Percentiles rank a stretch among this genome's conserved stretches.
These are phyloP conservation scores for Crithidia brevicula DNA, from an alignment of 208 protist species.

Conservation along the genomic window DNA sequence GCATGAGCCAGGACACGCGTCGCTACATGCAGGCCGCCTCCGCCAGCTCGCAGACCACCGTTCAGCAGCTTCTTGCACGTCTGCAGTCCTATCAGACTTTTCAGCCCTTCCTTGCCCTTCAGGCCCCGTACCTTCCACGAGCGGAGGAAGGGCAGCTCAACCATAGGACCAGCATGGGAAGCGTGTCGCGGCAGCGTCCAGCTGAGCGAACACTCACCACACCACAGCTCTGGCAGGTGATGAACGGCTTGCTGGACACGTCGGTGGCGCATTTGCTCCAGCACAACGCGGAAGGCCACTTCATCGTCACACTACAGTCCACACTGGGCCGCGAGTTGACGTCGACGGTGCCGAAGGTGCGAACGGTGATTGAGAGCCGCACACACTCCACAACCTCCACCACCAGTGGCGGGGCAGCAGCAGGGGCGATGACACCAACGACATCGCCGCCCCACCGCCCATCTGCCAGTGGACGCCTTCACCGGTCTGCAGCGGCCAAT, in stretches of 20 bases:
- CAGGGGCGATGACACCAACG: not conserved
- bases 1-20: conserved; percentile 33
- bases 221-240: conserved; percentile 41
- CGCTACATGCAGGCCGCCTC: conserved; percentile 43
- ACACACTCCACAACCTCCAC: not conserved
- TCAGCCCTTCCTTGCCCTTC: conserved; percentile 48
- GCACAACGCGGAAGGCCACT: conserved; percentile 51
- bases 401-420: not conserved
- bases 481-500: not conserved
- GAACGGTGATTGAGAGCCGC: conserved; percentile 29
- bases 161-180: not conserved
- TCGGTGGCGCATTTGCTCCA: conserved; percentile 38
- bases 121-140: conserved; percentile 13
- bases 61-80: conserved; percentile 52
- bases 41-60: conserved; percentile 30
- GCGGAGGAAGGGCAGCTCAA: not conserved
- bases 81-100: conserved; percentile 74
- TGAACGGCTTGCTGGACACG: conserved; percentile 48
- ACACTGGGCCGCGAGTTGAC: conserved; percentile 18
- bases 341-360: conserved; percentile 10
- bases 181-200: not conserved
- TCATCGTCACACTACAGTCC: conserved; percentile 43
- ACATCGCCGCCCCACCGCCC: not conserved
- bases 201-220: conserved; percentile 10
- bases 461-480: not conserved